These are phyloP conservation scores for Aspergillus sclerotioniger DNA, from an alignment of 495 filamentous ascomycete genomes.

Conservation along the genomic window DNA sequence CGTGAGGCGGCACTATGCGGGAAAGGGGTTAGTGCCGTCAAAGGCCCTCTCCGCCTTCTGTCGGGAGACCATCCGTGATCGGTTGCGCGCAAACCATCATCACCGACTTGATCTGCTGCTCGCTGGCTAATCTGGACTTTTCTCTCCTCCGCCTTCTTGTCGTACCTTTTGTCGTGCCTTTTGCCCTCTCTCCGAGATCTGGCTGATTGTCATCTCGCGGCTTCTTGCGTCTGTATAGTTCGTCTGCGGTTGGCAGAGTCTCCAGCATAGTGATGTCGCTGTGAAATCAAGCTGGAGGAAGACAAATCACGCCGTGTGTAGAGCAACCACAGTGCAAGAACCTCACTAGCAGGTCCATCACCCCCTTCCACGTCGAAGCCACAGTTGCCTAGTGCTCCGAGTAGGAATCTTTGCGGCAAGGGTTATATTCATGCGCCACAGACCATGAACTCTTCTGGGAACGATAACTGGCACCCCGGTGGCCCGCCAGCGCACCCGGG, in stretches of 20 bases:
- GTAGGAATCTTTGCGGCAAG: slow-evolving; percentile 1
- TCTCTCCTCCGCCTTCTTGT: slow-evolving; percentile 14
- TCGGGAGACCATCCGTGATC: slow-evolving; percentile 43
- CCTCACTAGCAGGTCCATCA: slow-evolving; percentile 12
- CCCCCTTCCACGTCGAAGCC: neutral
- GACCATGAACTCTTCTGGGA: slow-evolving; percentile 46
- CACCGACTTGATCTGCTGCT: slow-evolving; percentile 19
- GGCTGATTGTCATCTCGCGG: neutral
- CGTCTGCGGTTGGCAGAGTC: slow-evolving; percentile 16
- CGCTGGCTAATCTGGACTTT: slow-evolving; percentile 14
- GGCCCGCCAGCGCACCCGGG: slow-evolving; percentile 44
- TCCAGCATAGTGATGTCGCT: slow-evolving; percentile 26
- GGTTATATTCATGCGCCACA: slow-evolving; percentile 22
- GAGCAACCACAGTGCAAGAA: slow-evolving; percentile 19
- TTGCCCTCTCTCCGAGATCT: neutral
- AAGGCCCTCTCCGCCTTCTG: slow-evolving; percentile 41
- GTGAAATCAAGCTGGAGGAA: slow-evolving; percentile 26
- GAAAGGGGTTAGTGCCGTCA: slow-evolving; percentile 32
- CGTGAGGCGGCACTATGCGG: slow-evolving; percentile 17
- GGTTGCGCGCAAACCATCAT: slow-evolving; percentile 45
- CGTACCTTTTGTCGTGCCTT: neutral
- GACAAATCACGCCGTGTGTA: slow-evolving; percentile 26
- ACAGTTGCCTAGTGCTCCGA: neutral
- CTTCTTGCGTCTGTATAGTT: slow-evolving; percentile 3
- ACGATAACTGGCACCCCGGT: slow-evolving; percentile 49